Base-by-base conservation (phyloP, 2,329 filamentous ascomycete species). In the Talaromyces marneffei region DNA sequence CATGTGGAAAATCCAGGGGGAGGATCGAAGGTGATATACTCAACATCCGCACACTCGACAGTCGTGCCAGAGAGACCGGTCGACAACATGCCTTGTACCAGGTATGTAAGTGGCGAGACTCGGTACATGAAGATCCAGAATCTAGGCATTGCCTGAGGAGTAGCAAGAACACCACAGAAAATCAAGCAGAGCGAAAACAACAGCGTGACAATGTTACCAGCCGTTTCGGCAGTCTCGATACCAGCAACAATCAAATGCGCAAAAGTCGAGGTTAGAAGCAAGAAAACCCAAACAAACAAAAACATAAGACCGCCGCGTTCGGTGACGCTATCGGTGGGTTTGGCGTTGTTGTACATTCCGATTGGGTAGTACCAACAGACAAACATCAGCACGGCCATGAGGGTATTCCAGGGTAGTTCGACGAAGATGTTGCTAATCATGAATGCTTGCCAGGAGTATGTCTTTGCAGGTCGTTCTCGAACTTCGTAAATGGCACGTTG, bases 101-200 rank as follows among this genome's bases (percentile, higher is more conserved):
- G 74, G 58, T 90, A 90, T 0, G 85, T 89, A 62, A 89, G 86
- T 0, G 86, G 87, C 0, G 82, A 85, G 10, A 85, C 78, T 27
- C 84, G 81, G 72, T 90, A 89, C 88, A 91, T 91, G 76, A 90
- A 91, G 63, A 85, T 85, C 88, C 88, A 92, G 77, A 91, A 91
- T 0, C 84, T 80, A 0, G 88, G 88, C 1, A 91, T 78, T 0
- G 80, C 78, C 3, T 69, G 63, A 0, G 86, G 83, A 0, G 80
- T 73, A 63, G 87, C 84, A 59, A 91, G 75, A 3, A 90, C 87
- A 70, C 87, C 75, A 67, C 82, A 84, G 77, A 88, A 88, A 60
- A 85, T 79, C 39, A 85, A 75, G 64, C 79, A 82, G 71, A 88
- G 79, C 27, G 83, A 79, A 63, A 84, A 81, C 16, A 87, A 69